phyloP scores from a whole-genome alignment of 495 filamentous ascomycete species.

The Xylaria castorea region DNA sequence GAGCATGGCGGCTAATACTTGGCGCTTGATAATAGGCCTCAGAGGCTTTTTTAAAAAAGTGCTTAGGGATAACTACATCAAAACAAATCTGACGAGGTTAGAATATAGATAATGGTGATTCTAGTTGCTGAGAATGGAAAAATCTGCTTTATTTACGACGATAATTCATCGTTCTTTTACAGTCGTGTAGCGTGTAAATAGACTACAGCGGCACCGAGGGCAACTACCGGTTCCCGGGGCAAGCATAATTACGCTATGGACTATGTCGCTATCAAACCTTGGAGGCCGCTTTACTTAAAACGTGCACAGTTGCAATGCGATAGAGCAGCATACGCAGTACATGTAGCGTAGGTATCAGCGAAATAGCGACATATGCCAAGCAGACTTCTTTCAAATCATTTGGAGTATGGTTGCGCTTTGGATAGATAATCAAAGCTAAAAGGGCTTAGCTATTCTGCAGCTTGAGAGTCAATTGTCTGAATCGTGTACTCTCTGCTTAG shows the following conservation, averaged over 20 bases:
- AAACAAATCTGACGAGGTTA: not conserved
- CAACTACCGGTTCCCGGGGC: slow-evolving; percentile 4
- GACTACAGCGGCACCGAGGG: not conserved
- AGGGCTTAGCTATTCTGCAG: too few relatives aligned
- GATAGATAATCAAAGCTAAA: not conserved
- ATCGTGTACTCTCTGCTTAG: not conserved
- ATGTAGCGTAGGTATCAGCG: not conserved
- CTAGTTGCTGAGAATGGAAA: not conserved
- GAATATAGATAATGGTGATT: not conserved
- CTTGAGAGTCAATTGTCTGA: not conserved
- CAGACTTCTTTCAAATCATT: slow-evolving; percentile 13
- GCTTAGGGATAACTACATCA: not conserved
- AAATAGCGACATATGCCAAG: slow-evolving; percentile 6
- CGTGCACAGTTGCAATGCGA: not conserved
- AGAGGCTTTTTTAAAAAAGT: not conserved
- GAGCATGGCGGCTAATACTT: slow-evolving; percentile 23
- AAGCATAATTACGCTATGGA: not conserved
- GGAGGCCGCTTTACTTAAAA: slow-evolving; percentile 11
- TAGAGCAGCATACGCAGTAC: not conserved
- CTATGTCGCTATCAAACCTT: not conserved
- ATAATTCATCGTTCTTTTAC: not conserved
- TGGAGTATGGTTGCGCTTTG: not conserved
- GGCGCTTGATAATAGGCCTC: not conserved
- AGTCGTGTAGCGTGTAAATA: not conserved
- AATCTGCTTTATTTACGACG: not conserved